Percentiles rank a stretch among this genome's conserved stretches.
Conservation (phyloP, 768 basidiomycete species). For the Termitomyces sp. region DNA sequence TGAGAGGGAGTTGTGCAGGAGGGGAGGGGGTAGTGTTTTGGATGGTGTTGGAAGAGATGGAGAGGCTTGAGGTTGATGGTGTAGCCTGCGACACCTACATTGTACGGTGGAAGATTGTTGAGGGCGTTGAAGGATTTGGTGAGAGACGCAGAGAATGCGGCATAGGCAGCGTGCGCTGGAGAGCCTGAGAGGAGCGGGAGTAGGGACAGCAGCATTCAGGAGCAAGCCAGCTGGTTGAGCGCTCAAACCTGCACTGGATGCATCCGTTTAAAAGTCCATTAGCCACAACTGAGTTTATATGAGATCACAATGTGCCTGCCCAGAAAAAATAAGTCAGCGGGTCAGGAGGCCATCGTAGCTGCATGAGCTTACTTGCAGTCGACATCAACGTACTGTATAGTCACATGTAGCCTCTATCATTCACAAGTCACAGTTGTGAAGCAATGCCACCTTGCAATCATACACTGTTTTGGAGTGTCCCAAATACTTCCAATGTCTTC, state of each 20-base stretch:
- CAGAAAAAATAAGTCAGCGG: too few species aligned
- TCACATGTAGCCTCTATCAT: too few species aligned
- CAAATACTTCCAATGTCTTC: too few species aligned
- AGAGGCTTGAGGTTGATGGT: conserved; percentile 62
- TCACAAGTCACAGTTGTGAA: too few species aligned
- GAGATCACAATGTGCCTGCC: too few species aligned
- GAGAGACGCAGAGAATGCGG: conserved; percentile 58
- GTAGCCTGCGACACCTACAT: conserved; percentile 71
- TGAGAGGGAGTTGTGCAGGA: conserved; percentile 59
- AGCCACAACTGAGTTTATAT: not conserved
- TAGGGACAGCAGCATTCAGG: conserved; percentile 24
- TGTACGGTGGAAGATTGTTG: conserved; percentile 49
- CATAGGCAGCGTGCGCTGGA: conserved; percentile 49
- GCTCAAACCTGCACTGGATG: conserved; percentile 30
- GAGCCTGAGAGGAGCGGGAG: conserved; percentile 73
- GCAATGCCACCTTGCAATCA: too few species aligned
- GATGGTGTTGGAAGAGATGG: too few species aligned
- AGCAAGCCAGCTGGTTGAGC: conserved; percentile 62
- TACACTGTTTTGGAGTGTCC: too few species aligned
- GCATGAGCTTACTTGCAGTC: too few species aligned
- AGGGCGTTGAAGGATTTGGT: conserved; percentile 49
- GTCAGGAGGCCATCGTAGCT: too few species aligned
- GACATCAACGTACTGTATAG: too few species aligned
- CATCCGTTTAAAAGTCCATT: not conserved
- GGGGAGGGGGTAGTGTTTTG: conserved; percentile 16